Evolutionary conservation across 2,329 filamentous ascomycete species (phyloP), one percentile per base, ranked within the genome.

Genomic region (Microcyclospora tardicrescens): DNA sequence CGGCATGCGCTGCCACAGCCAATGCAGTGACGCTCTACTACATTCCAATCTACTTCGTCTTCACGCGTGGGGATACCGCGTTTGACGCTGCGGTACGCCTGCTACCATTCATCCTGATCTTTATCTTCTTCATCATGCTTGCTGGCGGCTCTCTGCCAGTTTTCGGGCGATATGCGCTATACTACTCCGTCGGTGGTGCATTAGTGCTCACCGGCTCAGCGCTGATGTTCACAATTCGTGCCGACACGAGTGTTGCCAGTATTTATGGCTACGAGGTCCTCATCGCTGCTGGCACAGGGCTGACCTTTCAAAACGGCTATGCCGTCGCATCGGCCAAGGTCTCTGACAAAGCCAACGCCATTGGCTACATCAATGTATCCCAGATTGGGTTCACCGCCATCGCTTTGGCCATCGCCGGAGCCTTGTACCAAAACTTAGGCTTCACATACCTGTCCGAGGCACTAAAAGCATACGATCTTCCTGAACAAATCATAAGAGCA

Each of bases 11-110:
- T n/a, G 60, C 56, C 6, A 55, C 61, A 3, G 54, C 54, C 9
- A 47, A 61, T 31, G 65, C 43, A 10, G 30, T 48, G 36, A 57
- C 60, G 0, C 56, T 69, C 6, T 75, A 74, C 55, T 75, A 69
- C 53, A 65, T 69, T 8, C 72, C 72, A 0, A 55, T 75, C 0
- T 73, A 64, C 55, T 74, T 75, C 51, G 66, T 71, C 41, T 75
- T 74, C 48, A 61, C 61, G 0, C 59, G 56, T 2, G 64, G 64
- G 4, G 67, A 69, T 32, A 53, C 46, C 0, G 55, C 65, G 0
- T 47, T 69, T 2, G 42, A 61, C 11, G 59, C 65, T 9, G 64
- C 60, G 1, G 58, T 65, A 1, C 56, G 60, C 8, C 51, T 69
- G 1, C 49, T 69, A 2, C 68, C 66, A 0, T 58, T 65, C 24